phyloP scores from a whole-genome alignment of 1,139 yeast genomes.

The Meyerozyma smithsonii region DNA sequence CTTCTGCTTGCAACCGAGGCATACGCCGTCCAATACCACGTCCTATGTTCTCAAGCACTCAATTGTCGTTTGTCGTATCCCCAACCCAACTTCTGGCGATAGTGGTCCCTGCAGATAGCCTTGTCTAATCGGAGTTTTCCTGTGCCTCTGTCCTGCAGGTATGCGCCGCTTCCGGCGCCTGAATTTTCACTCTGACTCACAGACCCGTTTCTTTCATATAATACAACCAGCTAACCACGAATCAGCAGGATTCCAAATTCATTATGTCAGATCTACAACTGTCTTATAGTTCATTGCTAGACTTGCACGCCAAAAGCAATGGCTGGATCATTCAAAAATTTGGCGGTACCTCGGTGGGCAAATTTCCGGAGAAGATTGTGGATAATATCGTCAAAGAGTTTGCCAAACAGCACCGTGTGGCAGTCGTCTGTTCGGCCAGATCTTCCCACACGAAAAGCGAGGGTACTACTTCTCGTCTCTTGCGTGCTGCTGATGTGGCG shows the following conservation, averaged over 20 bases:
- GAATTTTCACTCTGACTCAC: conserved; percentile 2
- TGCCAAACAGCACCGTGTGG: conserved; percentile 62
- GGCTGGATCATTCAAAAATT: conserved; percentile 93
- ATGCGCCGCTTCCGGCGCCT: conserved; percentile 1
- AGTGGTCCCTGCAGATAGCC: no score
- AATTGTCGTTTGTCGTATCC: no score
- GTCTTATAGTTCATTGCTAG: conserved; percentile 42
- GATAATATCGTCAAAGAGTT: conserved; percentile 75
- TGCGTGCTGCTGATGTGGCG: conserved; percentile 78
- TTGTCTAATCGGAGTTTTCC: neutral
- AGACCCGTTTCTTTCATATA: neutral
- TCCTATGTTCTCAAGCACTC: no score
- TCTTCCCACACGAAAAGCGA: conserved; percentile 87
- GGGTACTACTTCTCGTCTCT: conserved; percentile 86
- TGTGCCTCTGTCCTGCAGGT: neutral
- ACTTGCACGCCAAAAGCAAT: conserved; percentile 22
- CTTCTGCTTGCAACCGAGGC: no score
- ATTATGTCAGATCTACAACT: conserved; percentile 3
- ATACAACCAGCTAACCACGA: no score
- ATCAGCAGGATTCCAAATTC: no score
- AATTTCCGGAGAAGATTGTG: conserved; percentile 80
- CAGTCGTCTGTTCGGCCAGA: conserved; percentile 94
- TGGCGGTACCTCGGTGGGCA: conserved; percentile 98
- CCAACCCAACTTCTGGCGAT: no score
- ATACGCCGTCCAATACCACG: no score